phyloP scores from a whole-genome alignment of 345 rosid genomes.

The Mallotus nudiflorus region DNA sequence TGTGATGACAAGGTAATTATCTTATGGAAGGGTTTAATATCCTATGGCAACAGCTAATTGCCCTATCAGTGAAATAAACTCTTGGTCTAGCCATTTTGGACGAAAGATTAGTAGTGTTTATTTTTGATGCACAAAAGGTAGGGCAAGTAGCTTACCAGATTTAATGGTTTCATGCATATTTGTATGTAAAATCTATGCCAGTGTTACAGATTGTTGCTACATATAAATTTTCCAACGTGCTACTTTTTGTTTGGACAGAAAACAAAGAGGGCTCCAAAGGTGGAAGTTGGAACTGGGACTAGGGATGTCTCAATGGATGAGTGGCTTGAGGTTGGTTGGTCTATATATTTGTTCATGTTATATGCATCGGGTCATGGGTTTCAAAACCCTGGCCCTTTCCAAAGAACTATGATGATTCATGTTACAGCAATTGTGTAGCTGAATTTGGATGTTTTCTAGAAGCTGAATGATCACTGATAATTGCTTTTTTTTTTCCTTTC shows the following conservation, averaged over 20 bases:
- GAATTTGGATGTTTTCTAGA: neutral
- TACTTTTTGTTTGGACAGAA: conserved; percentile 44
- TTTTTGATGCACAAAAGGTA: neutral
- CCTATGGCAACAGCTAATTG: too few relatives aligned
- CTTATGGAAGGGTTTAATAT: neutral
- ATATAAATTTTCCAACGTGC: neutral
- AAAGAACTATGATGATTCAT: neutral
- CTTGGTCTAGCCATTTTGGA: neutral
- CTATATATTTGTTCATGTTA: neutral
- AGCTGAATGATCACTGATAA: neutral
- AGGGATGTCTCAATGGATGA: conserved; percentile 80
- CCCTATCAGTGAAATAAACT: neutral
- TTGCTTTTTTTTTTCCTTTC: neutral
- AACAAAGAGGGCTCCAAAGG: conserved; percentile 74
- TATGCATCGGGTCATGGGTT: neutral
- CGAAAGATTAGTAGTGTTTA: neutral
- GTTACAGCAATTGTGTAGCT: neutral
- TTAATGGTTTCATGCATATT: neutral
- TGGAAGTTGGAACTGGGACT: conserved; percentile 77
- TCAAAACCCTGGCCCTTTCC: neutral
- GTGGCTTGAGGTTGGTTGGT: conserved; percentile 79
- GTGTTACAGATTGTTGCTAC: neutral
- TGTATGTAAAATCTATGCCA: neutral
- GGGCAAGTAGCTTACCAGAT: neutral
- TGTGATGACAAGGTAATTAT: neutral